A percentile compares a stretch with the other conserved stretches of the same genome.
phyloP scores from a whole-genome alignment of 1,139 yeast genomes.

The Geotrichum carabidarum region DNA sequence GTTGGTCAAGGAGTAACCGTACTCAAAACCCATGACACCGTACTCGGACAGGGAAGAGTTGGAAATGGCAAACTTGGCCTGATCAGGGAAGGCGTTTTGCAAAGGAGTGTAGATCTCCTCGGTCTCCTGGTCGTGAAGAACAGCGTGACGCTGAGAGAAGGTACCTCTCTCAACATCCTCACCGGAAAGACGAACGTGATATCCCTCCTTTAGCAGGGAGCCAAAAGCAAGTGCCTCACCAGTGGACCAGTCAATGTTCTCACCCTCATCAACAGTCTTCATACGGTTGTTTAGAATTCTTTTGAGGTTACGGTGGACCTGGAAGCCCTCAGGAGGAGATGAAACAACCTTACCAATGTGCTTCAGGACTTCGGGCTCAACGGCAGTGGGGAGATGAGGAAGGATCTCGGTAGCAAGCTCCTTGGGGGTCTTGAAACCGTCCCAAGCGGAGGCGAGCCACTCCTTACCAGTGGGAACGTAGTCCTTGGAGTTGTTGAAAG shows the following conservation, averaged over 20 bases:
- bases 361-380: slow-evolving; percentile 64
- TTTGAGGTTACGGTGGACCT: slow-evolving; percentile 91
- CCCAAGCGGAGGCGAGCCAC: slow-evolving; percentile 99
- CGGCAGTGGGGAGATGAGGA: slow-evolving; percentile 95
- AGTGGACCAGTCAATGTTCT: slow-evolving; percentile 97
- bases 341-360: slow-evolving; percentile 75
- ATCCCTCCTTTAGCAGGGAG: slow-evolving; percentile 85
- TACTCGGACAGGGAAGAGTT: slow-evolving; percentile 98
- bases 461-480: slow-evolving; percentile 90
- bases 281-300: slow-evolving; percentile 85
- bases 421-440: slow-evolving; percentile 95
- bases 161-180: slow-evolving; percentile 99
- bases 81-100: slow-evolving; percentile 64
- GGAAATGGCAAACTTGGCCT: slow-evolving; percentile 81
- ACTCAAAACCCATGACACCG: slow-evolving; percentile 98
- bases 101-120: slow-evolving; percentile 83
- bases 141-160: slow-evolving; percentile 98
- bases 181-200: slow-evolving; percentile 95
- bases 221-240: slow-evolving; percentile 99
- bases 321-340: slow-evolving; percentile 79
- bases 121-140: slow-evolving; percentile 88
- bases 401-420: slow-evolving; percentile 92
- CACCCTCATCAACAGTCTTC: slow-evolving; percentile 83
- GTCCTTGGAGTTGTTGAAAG: slow-evolving; percentile 80
- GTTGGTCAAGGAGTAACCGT: slow-evolving; percentile 95